These are phyloP conservation scores for Aspergillus biplanus DNA, from an alignment of 495 filamentous ascomycete species.

Conservation along the genomic window DNA sequence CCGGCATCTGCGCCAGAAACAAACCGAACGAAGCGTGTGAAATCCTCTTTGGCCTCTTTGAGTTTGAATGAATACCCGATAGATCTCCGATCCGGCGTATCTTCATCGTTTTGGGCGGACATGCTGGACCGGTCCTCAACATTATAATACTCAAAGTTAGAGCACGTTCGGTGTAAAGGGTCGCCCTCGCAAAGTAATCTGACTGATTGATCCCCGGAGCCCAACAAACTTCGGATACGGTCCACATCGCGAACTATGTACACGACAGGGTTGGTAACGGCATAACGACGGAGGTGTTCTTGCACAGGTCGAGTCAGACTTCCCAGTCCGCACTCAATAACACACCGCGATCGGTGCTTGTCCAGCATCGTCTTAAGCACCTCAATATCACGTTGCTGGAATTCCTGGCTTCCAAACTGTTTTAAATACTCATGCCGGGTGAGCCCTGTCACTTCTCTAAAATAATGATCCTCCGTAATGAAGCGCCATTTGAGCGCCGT, in stretches of 20 bases:
- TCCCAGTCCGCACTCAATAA: slow-evolving; percentile 72
- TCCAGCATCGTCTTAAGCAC: slow-evolving; percentile 70
- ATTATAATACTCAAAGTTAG: slow-evolving; percentile 83
- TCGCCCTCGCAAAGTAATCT: slow-evolving; percentile 55
- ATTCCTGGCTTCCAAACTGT: slow-evolving; percentile 64
- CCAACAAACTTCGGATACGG: slow-evolving; percentile 66
- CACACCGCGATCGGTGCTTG: slow-evolving; percentile 62
- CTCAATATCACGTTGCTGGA: slow-evolving; percentile 66
- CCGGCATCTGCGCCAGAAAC: slow-evolving; percentile 59
- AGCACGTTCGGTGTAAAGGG: slow-evolving; percentile 63
- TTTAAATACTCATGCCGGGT: slow-evolving; percentile 67
- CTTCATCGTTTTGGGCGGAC: slow-evolving; percentile 30
- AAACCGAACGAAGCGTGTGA: slow-evolving; percentile 70
- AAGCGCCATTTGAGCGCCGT: slow-evolving; percentile 73
- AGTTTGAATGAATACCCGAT: slow-evolving; percentile 67
- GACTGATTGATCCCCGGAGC: slow-evolving; percentile 58
- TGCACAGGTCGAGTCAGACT: slow-evolving; percentile 61
- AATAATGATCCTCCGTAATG: slow-evolving; percentile 76
- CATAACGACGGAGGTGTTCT: slow-evolving; percentile 59
- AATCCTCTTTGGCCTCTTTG: slow-evolving; percentile 73
- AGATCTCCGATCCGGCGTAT: slow-evolving; percentile 46
- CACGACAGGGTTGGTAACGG: slow-evolving; percentile 70
- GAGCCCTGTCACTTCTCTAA: slow-evolving; percentile 69
- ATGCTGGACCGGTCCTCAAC: slow-evolving; percentile 52
- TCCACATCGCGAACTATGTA: slow-evolving; percentile 72